These are phyloP conservation scores for Anthracocystis setariae DNA, from an alignment of 1,284 basidiomycete species.

Conservation along the genomic window DNA sequence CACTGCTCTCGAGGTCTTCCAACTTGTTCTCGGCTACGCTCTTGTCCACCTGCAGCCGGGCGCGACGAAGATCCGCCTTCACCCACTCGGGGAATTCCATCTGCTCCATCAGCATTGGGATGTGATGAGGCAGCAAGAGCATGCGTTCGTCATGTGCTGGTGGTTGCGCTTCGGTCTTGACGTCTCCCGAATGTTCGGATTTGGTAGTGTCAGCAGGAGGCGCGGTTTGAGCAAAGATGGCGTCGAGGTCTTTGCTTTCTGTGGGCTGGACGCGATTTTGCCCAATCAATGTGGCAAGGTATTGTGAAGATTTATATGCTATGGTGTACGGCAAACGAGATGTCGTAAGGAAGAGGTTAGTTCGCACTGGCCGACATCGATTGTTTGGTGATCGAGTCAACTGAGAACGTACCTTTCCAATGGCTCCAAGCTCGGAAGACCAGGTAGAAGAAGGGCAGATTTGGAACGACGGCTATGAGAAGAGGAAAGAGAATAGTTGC, in stretches of 20 bases:
- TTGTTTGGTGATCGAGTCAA: not conserved
- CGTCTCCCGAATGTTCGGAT: constrained; percentile 7
- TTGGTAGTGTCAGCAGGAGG: constrained; percentile 6
- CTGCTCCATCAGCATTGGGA: constrained; percentile 35
- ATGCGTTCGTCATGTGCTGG: constrained; percentile 32
- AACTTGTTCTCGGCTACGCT: constrained; percentile 38
- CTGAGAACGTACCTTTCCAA: constrained; percentile 53
- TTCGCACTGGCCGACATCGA: not conserved
- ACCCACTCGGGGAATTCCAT: constrained; percentile 51
- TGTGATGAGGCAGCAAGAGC: constrained; percentile 37
- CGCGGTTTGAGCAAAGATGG: constrained; percentile 31
- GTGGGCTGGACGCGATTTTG: constrained; percentile 49
- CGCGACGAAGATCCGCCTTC: constrained; percentile 40
- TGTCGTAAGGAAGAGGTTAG: no score
- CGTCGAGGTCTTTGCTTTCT: constrained; percentile 52
- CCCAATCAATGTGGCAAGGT: constrained; percentile 46
- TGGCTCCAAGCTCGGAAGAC: constrained; percentile 64
- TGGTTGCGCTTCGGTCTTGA: not conserved
- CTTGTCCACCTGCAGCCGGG: constrained; percentile 44
- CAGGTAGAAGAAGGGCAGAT: constrained; percentile 66
- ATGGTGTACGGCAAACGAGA: no score
- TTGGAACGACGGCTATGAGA: constrained; percentile 58
- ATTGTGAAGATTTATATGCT: constrained; percentile 59
- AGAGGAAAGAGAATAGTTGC: not conserved
- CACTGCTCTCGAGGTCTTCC: constrained; percentile 42